These are phyloP conservation scores for Cardiospermum halicacabum DNA, from an alignment of 345 rosid genomes.

Conservation along the genomic window DNA sequence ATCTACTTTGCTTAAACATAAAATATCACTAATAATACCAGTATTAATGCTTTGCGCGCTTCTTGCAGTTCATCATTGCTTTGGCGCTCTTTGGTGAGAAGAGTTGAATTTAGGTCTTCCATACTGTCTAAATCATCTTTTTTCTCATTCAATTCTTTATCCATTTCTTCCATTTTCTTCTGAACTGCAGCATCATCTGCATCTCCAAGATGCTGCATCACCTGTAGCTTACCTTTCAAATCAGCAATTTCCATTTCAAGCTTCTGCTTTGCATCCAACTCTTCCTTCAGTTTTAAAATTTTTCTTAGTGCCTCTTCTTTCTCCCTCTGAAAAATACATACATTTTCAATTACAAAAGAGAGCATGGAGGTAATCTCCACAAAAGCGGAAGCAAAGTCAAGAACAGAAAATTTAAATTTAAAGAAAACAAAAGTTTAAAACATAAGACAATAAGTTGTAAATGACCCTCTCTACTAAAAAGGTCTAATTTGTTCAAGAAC, in stretches of 20 bases:
- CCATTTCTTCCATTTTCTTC: slow-evolving; percentile 64
- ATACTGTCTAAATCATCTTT: slow-evolving; percentile 33
- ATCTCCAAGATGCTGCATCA: slow-evolving; percentile 77
- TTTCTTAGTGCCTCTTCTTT: slow-evolving; percentile 57
- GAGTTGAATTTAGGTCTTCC: slow-evolving; percentile 31
- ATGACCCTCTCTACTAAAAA: no score
- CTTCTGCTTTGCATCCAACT: slow-evolving; percentile 70
- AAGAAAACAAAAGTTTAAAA: neutral
- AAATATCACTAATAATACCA: slow-evolving; percentile 14
- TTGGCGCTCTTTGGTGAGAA: slow-evolving; percentile 41
- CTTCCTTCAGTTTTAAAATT: slow-evolving; percentile 61
- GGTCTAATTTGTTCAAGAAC: neutral
- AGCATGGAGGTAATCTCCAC: no score
- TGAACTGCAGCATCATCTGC: slow-evolving; percentile 63
- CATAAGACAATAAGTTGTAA: neutral
- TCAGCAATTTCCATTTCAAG: slow-evolving; percentile 83
- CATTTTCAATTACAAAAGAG: neutral
- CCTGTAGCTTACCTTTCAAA: slow-evolving; percentile 69
- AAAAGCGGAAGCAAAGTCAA: neutral
- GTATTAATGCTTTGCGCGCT: slow-evolving; percentile 38
- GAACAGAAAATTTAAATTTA: neutral
- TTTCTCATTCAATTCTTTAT: slow-evolving; percentile 49
- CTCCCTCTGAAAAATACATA: slow-evolving; percentile 54
- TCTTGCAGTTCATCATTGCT: slow-evolving; percentile 55
- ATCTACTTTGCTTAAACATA: no score